Conservation (phyloP, 2,329 filamentous ascomycete genomes). For the Cryphonectria nitschkei region DNA sequence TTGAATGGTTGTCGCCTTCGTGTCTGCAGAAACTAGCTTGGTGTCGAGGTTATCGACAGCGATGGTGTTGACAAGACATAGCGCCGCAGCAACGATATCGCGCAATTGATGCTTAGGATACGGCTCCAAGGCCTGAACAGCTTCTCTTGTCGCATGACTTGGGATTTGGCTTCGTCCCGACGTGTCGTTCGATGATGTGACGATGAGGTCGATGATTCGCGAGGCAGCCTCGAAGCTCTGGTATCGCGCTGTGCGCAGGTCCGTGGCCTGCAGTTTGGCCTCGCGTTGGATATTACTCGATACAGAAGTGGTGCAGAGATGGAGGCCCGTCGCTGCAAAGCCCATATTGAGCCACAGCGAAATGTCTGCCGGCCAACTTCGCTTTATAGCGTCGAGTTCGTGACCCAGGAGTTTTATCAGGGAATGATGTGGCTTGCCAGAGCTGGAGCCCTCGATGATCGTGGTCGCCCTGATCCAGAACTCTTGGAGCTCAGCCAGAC, state of each 20-base stretch:
- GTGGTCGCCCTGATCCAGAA: slow-evolving; percentile 5
- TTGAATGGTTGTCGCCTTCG: neutral
- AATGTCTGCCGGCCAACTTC: neutral
- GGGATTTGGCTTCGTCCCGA: neutral
- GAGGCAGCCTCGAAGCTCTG: slow-evolving; percentile 3
- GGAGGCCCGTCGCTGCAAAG: neutral
- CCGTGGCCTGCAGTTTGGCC: neutral
- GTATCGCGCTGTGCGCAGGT: slow-evolving; percentile 1
- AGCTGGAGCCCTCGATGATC: neutral
- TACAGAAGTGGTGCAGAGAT: neutral
- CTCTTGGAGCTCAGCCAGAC: slow-evolving; percentile 6
- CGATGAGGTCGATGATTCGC: neutral
- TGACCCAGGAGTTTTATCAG: neutral
- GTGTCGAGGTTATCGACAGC: neutral
- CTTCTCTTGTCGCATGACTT: neutral
- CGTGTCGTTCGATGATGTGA: neutral
- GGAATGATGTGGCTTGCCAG: neutral
- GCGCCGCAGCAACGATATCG: neutral
- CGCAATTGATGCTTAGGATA: slow-evolving; percentile 2
- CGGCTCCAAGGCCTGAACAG: no score
- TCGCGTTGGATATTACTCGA: neutral
- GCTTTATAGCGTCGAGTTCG: neutral
- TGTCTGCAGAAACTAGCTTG: neutral
- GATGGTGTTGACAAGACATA: neutral
- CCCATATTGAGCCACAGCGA: neutral